Percentiles rank a stretch among this genome's conserved stretches.
Conservation (phyloP, 176 grass and related monocot species). For the Oryza coarctata region DNA sequence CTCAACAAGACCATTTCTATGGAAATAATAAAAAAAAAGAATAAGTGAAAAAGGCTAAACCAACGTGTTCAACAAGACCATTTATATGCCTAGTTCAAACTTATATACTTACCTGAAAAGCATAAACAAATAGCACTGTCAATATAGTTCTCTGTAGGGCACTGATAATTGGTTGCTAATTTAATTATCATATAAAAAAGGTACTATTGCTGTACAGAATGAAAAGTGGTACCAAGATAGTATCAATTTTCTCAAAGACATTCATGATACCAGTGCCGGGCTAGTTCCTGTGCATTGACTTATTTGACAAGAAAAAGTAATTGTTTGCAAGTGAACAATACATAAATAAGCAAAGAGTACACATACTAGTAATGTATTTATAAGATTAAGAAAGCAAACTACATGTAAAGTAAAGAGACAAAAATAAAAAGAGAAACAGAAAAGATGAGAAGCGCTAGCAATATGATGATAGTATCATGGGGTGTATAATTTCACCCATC, state of each 20-base stretch:
- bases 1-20: background rate
- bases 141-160: background rate
- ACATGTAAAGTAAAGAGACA: background rate
- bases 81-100: background rate
- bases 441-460: no score
- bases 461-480: no score
- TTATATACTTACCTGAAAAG: background rate
- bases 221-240: no score
- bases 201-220: background rate
- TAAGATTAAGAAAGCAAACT: background rate
- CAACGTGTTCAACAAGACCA: background rate
- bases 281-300: background rate
- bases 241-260: background rate
- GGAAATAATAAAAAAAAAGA: background rate
- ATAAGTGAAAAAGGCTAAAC: no score
- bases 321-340: background rate
- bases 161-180: background rate
- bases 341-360: background rate
- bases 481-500: no score
- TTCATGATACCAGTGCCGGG: background rate
- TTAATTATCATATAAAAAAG: background rate
- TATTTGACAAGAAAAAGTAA: background rate
- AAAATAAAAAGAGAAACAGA: background rate
- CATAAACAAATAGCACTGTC: background rate
- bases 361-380: background rate